A percentile compares a stretch with the other conserved stretches of the same genome.
Evolutionary conservation across 2,329 filamentous ascomycete genomes (phyloP).

Genomic region (Bisporella sp.): DNA sequence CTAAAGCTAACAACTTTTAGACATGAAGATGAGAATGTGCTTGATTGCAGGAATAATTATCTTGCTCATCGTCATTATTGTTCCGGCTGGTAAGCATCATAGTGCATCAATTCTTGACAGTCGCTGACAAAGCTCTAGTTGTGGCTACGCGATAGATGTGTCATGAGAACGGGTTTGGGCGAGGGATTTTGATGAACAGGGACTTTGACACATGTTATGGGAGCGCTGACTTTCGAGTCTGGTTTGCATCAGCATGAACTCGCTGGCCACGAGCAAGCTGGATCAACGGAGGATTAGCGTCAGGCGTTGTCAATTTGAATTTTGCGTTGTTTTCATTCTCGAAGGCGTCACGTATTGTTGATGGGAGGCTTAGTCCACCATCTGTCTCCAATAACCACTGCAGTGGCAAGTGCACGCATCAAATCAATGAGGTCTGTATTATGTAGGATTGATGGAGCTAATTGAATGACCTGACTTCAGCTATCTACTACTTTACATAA

Average conservation of each 20-base stretch:
- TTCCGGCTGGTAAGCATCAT: constrained; percentile 71
- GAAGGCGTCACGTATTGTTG: constrained; percentile 21
- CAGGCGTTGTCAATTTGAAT: constrained; percentile 31
- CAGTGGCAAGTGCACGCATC: constrained; percentile 6
- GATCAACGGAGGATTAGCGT: constrained; percentile 28
- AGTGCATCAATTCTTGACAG: background rate
- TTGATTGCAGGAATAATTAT: constrained; percentile 86
- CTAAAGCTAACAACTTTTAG: constrained; percentile 31
- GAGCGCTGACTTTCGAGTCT: constrained; percentile 16
- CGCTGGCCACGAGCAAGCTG: constrained; percentile 30
- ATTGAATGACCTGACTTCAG: constrained; percentile 10
- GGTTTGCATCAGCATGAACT: constrained; percentile 27
- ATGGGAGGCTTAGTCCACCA: constrained; percentile 5
- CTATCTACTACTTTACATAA: no score
- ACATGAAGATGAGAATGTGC: constrained; percentile 99
- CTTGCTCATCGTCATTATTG: constrained; percentile 87
- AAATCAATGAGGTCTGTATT: constrained; percentile 20
- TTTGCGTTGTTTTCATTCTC: constrained; percentile 23
- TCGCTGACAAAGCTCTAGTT: constrained; percentile 27
- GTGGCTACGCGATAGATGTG: constrained; percentile 30
- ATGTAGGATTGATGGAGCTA: constrained; percentile 24
- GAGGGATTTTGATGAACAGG: background rate
- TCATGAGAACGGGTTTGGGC: no score
- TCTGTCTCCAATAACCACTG: constrained; percentile 8
- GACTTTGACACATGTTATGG: constrained; percentile 9